phyloP scores from a whole-genome alignment of 257 asterid species.

The Solanum ossicruentum region DNA sequence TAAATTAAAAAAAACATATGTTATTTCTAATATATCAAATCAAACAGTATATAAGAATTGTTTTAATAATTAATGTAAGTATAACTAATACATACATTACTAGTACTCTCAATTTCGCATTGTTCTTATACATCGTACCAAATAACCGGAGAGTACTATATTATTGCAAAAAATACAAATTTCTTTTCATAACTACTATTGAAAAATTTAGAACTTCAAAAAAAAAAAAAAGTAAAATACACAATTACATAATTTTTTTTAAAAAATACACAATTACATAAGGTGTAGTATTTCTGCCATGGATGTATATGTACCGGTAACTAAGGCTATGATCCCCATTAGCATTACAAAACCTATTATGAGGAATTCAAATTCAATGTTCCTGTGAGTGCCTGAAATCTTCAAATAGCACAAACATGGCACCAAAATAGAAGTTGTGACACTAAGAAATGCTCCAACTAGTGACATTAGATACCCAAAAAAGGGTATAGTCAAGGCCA shows the following conservation, averaged over 20 bases:
- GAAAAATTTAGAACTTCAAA: not conserved
- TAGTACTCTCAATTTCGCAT: no score
- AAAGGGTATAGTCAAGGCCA: conserved; percentile 37
- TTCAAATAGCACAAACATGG: conserved; percentile 77
- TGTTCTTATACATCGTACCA: no score
- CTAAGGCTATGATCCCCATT: conserved; percentile 36
- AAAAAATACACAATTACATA: not conserved
- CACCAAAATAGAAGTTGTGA: conserved; percentile 45
- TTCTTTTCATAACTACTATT: not conserved
- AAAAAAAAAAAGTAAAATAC: not conserved
- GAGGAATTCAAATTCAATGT: conserved; percentile 23
- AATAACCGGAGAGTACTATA: no score
- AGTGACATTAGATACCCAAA: conserved; percentile 70
- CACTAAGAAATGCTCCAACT: conserved; percentile 73
- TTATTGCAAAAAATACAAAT: no score
- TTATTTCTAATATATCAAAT: no score
- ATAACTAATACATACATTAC: no score
- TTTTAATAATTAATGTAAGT: no score
- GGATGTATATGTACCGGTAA: conserved; percentile 54
- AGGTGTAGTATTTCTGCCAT: conserved; percentile 37
- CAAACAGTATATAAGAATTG: no score
- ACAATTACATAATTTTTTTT: conserved; percentile 2
- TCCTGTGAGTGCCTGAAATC: conserved; percentile 42
- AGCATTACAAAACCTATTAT: conserved; percentile 29
- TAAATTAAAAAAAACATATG: no score